Percentiles rank a stretch among this genome's conserved stretches.
phyloP scores from a whole-genome alignment of 2,329 filamentous ascomycete species.

The Hortaea sp. region DNA sequence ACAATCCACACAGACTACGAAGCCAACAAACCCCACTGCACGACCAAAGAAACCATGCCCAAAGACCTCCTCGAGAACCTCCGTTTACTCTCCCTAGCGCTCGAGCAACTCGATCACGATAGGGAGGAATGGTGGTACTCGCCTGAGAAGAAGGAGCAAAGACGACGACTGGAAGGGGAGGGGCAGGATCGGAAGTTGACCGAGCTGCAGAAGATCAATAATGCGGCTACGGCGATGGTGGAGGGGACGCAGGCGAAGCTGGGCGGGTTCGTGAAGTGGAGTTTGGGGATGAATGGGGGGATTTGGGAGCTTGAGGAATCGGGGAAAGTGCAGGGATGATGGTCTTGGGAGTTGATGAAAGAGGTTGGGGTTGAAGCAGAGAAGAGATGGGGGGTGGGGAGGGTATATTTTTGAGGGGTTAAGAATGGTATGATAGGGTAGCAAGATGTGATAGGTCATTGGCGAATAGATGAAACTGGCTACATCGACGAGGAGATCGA shows the following conservation, averaged over 20 bases:
- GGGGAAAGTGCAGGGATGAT: background rate
- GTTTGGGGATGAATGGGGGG: constrained; percentile 11
- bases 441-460: too few relatives aligned
- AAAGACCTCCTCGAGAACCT: constrained; percentile 8
- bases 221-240: constrained; percentile 5
- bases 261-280: constrained; percentile 11
- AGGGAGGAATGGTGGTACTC: constrained; percentile 12
- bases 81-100: constrained; percentile 6
- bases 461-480: too few relatives aligned
- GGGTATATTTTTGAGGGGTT: too few relatives aligned
- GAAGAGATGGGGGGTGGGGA: background rate
- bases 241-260: constrained; percentile 11
- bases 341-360: background rate
- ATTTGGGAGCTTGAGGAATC: constrained; percentile 1
- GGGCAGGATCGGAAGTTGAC: constrained; percentile 11
- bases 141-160: constrained; percentile 9
- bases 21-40: background rate
- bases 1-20: constrained; percentile 9
- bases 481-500: too few relatives aligned
- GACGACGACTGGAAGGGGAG: constrained; percentile 7
- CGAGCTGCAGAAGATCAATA: constrained; percentile 15
- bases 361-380: background rate
- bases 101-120: constrained; percentile 10
- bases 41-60: constrained; percentile 1
- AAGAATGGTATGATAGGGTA: too few relatives aligned